Conservation (phyloP, 176 grass and related monocot genomes). For the Oryza glaberrima region DNA sequence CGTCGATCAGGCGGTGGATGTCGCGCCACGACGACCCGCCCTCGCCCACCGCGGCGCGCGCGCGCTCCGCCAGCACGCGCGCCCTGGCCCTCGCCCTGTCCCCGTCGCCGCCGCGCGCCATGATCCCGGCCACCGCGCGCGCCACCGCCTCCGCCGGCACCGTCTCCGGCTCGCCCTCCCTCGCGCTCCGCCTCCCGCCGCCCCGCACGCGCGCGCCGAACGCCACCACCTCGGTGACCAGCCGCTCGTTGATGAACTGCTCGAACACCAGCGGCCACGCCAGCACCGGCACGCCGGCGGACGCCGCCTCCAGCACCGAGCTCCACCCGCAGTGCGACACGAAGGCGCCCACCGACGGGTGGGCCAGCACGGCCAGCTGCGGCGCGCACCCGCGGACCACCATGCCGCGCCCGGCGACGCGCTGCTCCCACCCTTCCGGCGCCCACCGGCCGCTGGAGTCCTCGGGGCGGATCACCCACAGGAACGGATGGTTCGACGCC, state of each 20-base stretch:
- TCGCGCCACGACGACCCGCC: slow-evolving; percentile 59
- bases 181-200: slow-evolving; percentile 48
- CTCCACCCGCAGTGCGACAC: slow-evolving; percentile 93
- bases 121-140: slow-evolving; percentile 48
- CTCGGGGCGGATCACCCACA: slow-evolving; percentile 65
- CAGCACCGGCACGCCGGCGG: slow-evolving; percentile 77
- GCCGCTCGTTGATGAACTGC: slow-evolving; percentile 91
- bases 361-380: slow-evolving; percentile 69
- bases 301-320: slow-evolving; percentile 73
- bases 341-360: slow-evolving; percentile 66
- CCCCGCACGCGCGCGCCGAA: slow-evolving; percentile 66
- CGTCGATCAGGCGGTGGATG: slow-evolving; percentile 58
- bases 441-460: neutral
- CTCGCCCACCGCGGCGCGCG: slow-evolving; percentile 45
- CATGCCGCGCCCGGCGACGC: slow-evolving; percentile 51
- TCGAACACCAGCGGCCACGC: slow-evolving; percentile 94
- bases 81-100: slow-evolving; percentile 38
- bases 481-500: slow-evolving; percentile 58
- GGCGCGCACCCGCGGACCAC: slow-evolving; percentile 71
- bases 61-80: slow-evolving; percentile 39
- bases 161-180: slow-evolving; percentile 27
- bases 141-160: slow-evolving; percentile 61
- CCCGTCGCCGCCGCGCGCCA: slow-evolving; percentile 46
- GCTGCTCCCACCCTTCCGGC: slow-evolving; percentile 70
- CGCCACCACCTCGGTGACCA: slow-evolving; percentile 60